Percentiles rank a stretch among this genome's conserved stretches.
These are phyloP conservation scores for Lactarius hatsudake DNA, from an alignment of 768 basidiomycete species.

Conservation along the genomic window DNA sequence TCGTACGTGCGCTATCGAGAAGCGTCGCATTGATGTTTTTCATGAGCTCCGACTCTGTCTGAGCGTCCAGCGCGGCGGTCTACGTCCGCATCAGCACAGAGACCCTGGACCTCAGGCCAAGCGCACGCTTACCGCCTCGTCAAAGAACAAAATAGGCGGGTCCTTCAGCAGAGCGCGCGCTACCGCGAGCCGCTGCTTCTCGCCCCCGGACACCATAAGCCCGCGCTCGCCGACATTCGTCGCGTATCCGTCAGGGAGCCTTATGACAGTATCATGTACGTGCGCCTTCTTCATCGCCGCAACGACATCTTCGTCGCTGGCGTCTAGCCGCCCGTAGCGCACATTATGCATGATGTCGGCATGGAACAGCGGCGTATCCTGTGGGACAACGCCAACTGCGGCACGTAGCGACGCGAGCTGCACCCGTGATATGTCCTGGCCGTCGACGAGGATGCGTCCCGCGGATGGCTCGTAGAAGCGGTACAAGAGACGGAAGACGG, in stretches of 20 bases:
- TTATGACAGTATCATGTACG: slow-evolving; percentile 75
- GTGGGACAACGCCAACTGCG: slow-evolving; percentile 90
- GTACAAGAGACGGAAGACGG: slow-evolving; percentile 90
- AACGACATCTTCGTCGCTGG: slow-evolving; percentile 85
- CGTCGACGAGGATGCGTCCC: slow-evolving; percentile 84
- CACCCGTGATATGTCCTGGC: slow-evolving; percentile 76
- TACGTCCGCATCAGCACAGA: slow-evolving; percentile 35
- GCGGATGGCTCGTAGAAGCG: slow-evolving; percentile 86
- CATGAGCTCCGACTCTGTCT: slow-evolving; percentile 95
- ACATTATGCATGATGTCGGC: slow-evolving; percentile 94
- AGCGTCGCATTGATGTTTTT: slow-evolving; percentile 83
- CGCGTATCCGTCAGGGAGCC: slow-evolving; percentile 79
- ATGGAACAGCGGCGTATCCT: slow-evolving; percentile 98
- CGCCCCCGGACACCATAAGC: slow-evolving; percentile 97
- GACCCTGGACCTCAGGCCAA: not conserved
- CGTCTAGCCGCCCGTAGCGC: slow-evolving; percentile 84
- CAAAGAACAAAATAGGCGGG: slow-evolving; percentile 95
- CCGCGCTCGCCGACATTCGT: slow-evolving; percentile 97
- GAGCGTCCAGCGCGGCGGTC: slow-evolving; percentile 95
- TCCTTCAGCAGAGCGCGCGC: slow-evolving; percentile 92
- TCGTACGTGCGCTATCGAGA: slow-evolving; percentile 77
- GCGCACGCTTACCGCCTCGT: slow-evolving; percentile 77
- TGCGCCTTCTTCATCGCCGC: slow-evolving; percentile 84
- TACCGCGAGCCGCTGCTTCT: slow-evolving; percentile 95
- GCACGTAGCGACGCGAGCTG: slow-evolving; percentile 69